These are phyloP conservation scores for Triadica sebifera DNA, from an alignment of 345 rosid species.

Conservation along the genomic window DNA sequence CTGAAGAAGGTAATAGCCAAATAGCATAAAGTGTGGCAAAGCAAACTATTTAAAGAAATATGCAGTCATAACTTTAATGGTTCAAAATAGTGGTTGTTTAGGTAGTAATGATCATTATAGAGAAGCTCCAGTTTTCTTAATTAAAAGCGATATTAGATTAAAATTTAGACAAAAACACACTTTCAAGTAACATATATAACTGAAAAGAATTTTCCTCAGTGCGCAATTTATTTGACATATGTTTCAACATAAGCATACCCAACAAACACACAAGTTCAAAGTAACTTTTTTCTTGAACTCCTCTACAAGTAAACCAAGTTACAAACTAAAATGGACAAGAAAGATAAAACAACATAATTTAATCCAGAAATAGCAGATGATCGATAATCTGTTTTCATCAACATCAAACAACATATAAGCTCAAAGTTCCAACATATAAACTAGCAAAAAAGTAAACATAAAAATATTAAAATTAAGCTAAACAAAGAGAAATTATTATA, in stretches of 20 bases:
- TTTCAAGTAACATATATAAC: neutral
- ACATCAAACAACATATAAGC: neutral
- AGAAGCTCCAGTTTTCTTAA: neutral
- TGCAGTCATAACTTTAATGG: neutral
- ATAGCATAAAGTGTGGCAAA: neutral
- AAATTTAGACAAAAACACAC: neutral
- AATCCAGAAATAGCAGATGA: neutral
- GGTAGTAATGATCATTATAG: neutral
- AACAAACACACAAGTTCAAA: neutral
- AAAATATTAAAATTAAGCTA: constrained; percentile 1
- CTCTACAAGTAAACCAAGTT: neutral
- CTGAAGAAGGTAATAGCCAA: neutral
- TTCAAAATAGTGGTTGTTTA: neutral
- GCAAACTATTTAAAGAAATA: neutral
- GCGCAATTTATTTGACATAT: neutral
- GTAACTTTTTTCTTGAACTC: neutral
- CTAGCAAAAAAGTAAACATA: neutral
- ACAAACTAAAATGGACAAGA: neutral
- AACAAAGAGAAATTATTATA: neutral
- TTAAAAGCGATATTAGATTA: neutral
- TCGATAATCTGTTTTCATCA: neutral
- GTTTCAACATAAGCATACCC: neutral
- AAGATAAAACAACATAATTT: neutral
- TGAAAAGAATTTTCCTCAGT: neutral
- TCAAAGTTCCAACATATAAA: constrained; percentile 5